Evolutionary conservation across 2,329 filamentous ascomycete genomes (phyloP).

Genomic region (Penicillium sp.): DNA sequence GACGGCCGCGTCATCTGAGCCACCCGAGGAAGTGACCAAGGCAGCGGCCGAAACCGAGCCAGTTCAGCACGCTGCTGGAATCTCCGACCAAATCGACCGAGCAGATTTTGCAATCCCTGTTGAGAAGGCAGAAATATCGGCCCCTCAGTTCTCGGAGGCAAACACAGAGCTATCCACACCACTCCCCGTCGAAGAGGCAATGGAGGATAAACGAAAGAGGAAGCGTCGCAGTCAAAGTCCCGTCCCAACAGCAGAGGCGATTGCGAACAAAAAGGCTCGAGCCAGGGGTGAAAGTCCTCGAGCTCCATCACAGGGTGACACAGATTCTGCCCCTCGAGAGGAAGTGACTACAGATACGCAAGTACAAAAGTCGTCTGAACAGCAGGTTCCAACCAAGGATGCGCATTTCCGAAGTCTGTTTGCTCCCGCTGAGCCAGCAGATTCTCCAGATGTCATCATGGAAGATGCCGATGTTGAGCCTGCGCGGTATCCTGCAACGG

Average conservation of each 20-base stretch:
- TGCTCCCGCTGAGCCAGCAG: constrained; percentile 25
- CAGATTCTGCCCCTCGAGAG: constrained; percentile 9
- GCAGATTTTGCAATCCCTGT: constrained; percentile 20
- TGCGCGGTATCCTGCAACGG: constrained; percentile 65
- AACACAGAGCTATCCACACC: constrained; percentile 27
- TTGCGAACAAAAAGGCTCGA: constrained; percentile 53
- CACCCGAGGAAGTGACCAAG: neutral
- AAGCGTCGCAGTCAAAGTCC: constrained; percentile 64
- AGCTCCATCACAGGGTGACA: constrained; percentile 31
- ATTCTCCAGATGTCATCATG: constrained; percentile 28
- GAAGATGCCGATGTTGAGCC: constrained; percentile 46
- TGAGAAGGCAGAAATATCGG: constrained; percentile 15
- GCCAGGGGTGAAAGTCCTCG: constrained; percentile 40
- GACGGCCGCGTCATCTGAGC: neutral
- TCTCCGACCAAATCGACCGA: constrained; percentile 2
- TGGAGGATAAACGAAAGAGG: constrained; percentile 58
- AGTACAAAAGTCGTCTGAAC: constrained; percentile 3
- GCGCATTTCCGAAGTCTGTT: constrained; percentile 50
- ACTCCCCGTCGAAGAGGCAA: constrained; percentile 32
- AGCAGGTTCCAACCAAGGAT: constrained; percentile 32
- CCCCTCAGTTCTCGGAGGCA: constrained; percentile 23
- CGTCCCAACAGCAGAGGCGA: constrained; percentile 50
- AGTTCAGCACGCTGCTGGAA: constrained; percentile 23
- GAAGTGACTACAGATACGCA: constrained; percentile 21
- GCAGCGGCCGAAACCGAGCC: constrained; percentile 12